These are phyloP conservation scores for Phytophthora megakarya DNA, from an alignment of 352 stramenopile species.

Conservation along the genomic window DNA sequence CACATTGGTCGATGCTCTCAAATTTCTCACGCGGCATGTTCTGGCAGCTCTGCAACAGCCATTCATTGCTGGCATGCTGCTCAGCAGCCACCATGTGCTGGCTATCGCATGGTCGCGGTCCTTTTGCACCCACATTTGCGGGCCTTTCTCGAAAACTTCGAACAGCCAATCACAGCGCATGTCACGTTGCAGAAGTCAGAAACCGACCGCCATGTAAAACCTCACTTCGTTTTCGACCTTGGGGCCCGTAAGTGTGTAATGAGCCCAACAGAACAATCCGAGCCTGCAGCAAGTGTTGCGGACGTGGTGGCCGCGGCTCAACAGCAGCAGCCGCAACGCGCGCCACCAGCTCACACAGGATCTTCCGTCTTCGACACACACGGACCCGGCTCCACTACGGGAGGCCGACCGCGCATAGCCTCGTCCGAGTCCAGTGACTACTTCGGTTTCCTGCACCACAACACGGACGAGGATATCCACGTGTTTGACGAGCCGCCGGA, in stretches of 20 bases:
- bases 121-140: conserved; percentile 25
- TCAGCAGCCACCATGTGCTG: not conserved
- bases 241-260: conserved; percentile 8
- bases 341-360: conserved; percentile 11
- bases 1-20: not conserved
- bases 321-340: conserved; percentile 16
- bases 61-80: not conserved
- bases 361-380: conserved; percentile 48
- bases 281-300: conserved; percentile 13
- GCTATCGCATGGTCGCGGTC: conserved; percentile 15
- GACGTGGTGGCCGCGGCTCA: conserved; percentile 27
- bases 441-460: conserved; percentile 57
- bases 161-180: conserved; percentile 22
- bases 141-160: conserved; percentile 7
- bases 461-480: conserved; percentile 69
- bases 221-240: conserved; percentile 25
- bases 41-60: not conserved
- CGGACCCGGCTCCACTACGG: conserved; percentile 33
- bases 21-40: not conserved
- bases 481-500: conserved; percentile 75
- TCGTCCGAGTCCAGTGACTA: conserved; percentile 39
- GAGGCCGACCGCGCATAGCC: conserved; percentile 20
- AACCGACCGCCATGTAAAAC: conserved; percentile 16
- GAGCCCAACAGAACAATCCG: conserved; percentile 33
- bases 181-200: conserved; percentile 26